These are phyloP conservation scores for Drechslerella dactyloides DNA, from an alignment of 2,329 filamentous ascomycete species.

Conservation along the genomic window DNA sequence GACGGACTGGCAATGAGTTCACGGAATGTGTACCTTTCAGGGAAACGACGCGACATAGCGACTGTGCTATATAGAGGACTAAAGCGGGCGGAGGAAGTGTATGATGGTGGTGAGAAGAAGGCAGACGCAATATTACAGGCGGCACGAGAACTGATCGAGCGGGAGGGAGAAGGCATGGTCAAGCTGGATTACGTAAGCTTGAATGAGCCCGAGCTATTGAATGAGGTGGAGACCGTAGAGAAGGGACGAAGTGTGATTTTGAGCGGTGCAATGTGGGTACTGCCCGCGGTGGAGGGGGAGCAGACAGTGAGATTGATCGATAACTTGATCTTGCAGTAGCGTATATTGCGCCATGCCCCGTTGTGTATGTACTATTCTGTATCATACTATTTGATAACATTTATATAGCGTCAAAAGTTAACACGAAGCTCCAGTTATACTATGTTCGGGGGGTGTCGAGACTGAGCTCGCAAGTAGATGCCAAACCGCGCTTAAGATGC, in stretches of 20 bases:
- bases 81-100: constrained; percentile 72
- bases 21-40: constrained; percentile 88
- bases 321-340: constrained; percentile 74
- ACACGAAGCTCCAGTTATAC: too few relatives aligned
- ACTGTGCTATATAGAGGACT: constrained; percentile 75
- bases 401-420: too few relatives aligned
- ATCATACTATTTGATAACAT: background rate
- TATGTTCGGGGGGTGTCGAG: too few relatives aligned
- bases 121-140: constrained; percentile 67
- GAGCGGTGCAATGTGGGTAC: constrained; percentile 89
- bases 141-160: constrained; percentile 68
- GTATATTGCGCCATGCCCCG: background rate
- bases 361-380: background rate
- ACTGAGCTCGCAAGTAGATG: too few relatives aligned
- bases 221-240: constrained; percentile 77
- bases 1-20: constrained; percentile 92
- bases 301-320: constrained; percentile 90
- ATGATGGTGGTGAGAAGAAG: constrained; percentile 64
- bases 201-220: constrained; percentile 81
- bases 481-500: too few relatives aligned
- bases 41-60: constrained; percentile 73
- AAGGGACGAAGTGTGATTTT: constrained; percentile 71
- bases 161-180: constrained; percentile 70
- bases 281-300: constrained; percentile 78
- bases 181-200: constrained; percentile 93